Conservation (phyloP, 345 rosid genomes). For the Linum tenue region DNA sequence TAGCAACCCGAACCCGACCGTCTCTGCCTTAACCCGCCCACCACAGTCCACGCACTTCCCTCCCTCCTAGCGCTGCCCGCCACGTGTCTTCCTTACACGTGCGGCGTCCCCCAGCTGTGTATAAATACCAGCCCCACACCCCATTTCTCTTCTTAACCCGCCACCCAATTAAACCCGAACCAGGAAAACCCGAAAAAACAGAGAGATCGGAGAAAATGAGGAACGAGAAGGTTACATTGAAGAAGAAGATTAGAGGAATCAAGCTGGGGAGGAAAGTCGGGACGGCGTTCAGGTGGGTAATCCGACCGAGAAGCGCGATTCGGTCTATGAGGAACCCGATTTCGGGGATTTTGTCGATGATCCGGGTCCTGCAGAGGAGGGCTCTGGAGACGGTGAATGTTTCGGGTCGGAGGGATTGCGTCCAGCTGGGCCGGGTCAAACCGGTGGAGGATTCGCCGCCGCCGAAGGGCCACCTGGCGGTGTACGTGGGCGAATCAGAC, state of each 20-base stretch:
- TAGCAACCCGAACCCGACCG: neutral
- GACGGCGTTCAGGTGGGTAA: constrained; percentile 36
- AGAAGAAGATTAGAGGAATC: constrained; percentile 43
- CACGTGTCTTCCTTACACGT: neutral
- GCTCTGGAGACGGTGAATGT: constrained; percentile 18
- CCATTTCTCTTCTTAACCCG: neutral
- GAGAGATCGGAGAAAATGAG: neutral
- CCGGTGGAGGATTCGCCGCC: constrained; percentile 33
- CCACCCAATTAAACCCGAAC: neutral
- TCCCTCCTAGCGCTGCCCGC: neutral
- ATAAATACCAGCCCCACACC: neutral
- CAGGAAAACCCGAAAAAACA: neutral
- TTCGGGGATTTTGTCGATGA: constrained; percentile 30
- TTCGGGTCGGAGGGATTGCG: constrained; percentile 23
- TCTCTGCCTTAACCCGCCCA: neutral
- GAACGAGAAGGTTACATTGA: neutral
- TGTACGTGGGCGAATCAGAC: constrained; percentile 58
- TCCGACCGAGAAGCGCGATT: constrained; percentile 25
- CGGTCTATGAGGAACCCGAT: constrained; percentile 22
- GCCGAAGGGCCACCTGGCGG: constrained; percentile 71
- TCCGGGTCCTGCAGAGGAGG: constrained; percentile 30
- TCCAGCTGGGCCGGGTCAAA: constrained; percentile 35
- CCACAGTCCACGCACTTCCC: neutral
- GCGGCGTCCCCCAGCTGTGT: neutral
- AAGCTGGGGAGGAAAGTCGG: constrained; percentile 38